phyloP scores from a whole-genome alignment of 1,284 basidiomycete species.

The Trichosporon coremiiforme region DNA sequence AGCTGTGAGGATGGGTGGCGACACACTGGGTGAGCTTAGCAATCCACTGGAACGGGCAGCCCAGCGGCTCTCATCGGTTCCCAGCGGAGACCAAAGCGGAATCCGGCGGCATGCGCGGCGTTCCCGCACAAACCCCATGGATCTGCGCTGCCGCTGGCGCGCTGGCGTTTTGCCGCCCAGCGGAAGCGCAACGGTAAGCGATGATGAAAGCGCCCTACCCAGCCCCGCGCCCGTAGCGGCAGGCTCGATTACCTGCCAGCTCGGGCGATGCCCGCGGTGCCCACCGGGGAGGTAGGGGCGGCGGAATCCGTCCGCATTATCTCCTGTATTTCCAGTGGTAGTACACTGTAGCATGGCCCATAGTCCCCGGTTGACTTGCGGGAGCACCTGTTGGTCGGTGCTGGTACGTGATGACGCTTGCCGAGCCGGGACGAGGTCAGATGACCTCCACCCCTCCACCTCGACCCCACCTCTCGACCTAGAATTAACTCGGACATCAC shows the following conservation, averaged over 20 bases:
- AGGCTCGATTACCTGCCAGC: background rate
- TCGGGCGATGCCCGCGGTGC: background rate
- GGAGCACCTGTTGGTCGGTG: no score
- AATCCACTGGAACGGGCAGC: no score
- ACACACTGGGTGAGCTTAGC: background rate
- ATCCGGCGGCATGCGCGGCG: background rate
- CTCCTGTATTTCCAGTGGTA: background rate
- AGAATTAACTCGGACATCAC: background rate
- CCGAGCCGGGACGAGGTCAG: background rate
- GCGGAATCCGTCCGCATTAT: conserved; percentile 5
- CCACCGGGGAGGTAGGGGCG: background rate
- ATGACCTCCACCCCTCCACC: background rate
- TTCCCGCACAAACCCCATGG: conserved; percentile 7
- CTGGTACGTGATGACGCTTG: background rate
- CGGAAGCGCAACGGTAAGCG: background rate
- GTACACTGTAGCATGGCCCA: no score
- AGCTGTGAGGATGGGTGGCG: background rate
- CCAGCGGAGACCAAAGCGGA: background rate
- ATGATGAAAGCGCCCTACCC: conserved; percentile 8
- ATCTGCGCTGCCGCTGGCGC: background rate
- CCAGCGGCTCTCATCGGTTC: no score
- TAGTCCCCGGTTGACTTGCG: no score
- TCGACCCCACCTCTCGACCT: background rate
- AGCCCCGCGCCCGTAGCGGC: background rate
- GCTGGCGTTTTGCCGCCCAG: no score